Conservation (phyloP, 2,329 filamentous ascomycete species). For the Camptophora hylomeconis region DNA sequence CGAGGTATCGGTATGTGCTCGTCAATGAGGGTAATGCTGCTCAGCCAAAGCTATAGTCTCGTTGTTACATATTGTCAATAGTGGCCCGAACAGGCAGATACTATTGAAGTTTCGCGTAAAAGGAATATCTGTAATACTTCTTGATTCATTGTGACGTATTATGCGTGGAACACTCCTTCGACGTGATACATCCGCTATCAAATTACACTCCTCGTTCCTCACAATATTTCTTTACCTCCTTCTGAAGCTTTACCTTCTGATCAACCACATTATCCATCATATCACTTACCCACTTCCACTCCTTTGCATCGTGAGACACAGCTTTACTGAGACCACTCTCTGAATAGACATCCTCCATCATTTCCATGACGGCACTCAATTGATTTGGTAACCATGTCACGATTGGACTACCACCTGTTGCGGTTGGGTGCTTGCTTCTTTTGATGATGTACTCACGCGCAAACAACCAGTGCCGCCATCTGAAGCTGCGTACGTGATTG, state of each 20-base stretch:
- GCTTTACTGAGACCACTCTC: slow-evolving; percentile 11
- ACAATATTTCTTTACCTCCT: slow-evolving; percentile 34
- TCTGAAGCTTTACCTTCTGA: slow-evolving; percentile 25
- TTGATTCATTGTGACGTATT: no score
- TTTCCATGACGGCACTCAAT: slow-evolving; percentile 34
- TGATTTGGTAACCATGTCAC: slow-evolving; percentile 38
- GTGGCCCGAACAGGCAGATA: no score
- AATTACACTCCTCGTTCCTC: slow-evolving; percentile 29
- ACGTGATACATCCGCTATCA: background rate
- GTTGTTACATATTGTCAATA: no score
- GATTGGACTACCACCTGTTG: slow-evolving; percentile 36
- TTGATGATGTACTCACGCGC: slow-evolving; percentile 36
- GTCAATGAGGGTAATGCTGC: slow-evolving; percentile 22
- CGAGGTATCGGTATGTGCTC: slow-evolving; percentile 34
- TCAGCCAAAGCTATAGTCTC: no score
- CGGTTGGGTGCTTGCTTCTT: slow-evolving; percentile 32
- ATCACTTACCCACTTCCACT: slow-evolving; percentile 14
- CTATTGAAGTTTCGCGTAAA: no score
- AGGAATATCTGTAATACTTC: no score
- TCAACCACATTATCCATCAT: slow-evolving; percentile 24
- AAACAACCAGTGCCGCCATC: slow-evolving; percentile 38
- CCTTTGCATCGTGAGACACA: background rate
- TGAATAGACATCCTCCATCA: slow-evolving; percentile 34
- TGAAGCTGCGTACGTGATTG: slow-evolving; percentile 36
- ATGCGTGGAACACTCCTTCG: no score